Base-by-base conservation (phyloP, 768 basidiomycete genomes). In the Hericium alpestre region DNA sequence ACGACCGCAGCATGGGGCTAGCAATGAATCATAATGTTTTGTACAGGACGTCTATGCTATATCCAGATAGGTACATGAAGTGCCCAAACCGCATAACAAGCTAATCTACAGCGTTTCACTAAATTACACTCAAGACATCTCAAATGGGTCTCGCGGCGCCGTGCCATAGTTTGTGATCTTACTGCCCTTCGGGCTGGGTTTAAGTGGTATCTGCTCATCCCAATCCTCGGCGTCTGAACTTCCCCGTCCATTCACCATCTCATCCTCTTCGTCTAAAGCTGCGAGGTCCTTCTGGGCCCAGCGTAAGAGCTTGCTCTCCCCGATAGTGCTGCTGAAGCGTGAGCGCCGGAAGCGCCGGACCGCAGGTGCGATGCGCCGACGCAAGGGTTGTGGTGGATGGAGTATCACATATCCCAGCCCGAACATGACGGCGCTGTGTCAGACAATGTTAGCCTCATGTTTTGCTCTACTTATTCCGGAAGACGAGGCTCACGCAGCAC, bases 1-100 rank as follows among this genome's bases (percentile, higher is more conserved):
- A 79, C 80, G n/a, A 81, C 79, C 0, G 79, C 79, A 53, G 80
- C 80, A 0, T 82, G 80, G 80, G 80, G 79, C 63, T 82, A 60
- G 57, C 38, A 10, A 47, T 57, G 49, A 54, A 58, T 51, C 49
- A 51, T 23, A 56, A 23, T 18, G 16, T 10, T 47, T 25, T 20
- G 16, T 23, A 51, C 32, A 32, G 32, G 9, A 20, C 49, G 27
- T 61, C 25, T 51, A 25, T 51, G 32, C 22, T 38, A 53, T 32
- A 53, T 53, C 38, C 18, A 40, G 49, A 51, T 37, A 51, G 27
- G 49, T 25, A 51, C 49, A 51, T 16, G 16, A 51, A 51, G 49
- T 23, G 15, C n/a, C 32, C 49, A 25, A 51, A 22, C 18, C 49
- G 25, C 23, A 51, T 23, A 51, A 25, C 20, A 12, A 51, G 12